Evolutionary conservation across 2,329 filamentous ascomycete species (phyloP), one percentile per base, ranked within the genome.

Genomic region (Teratosphaeria nubilosa): DNA sequence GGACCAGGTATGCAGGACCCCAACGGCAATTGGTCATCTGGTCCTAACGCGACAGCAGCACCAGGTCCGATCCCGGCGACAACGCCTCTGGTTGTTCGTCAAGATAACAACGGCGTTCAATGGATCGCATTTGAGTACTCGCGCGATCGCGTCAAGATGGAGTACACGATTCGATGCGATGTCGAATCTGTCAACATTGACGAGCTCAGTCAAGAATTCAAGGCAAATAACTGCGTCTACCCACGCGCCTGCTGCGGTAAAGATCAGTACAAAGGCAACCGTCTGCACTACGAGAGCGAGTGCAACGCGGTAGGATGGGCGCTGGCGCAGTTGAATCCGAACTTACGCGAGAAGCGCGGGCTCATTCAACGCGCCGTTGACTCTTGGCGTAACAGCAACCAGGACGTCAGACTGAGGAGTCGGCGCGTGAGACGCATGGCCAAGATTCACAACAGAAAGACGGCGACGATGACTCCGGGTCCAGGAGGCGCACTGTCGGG

Each of bases 291-390:
- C 74, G 94, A 99, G 78, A 96, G 90, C 16, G 94, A 99, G 76
- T 99, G 94, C 81, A 99, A 99, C 76, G 90, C 91, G 0, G 94
- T 99, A n/a, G 94, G 94, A n/a, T 99, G 94, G 94, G 92, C 92
- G 13, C 77, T 99, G 65, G 94, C 94, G 2, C 88, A 97, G 70
- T 78, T 99, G 56, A 99, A 99, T 73, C 86, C 91, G 7, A 88
- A 89, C 59, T 81, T 97, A 60, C 85, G 92, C 63, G 92, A 92
- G 65, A 97, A 97, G 80, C 84, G 94, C 66, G 94, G 94, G 7
- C 80, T 99, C 60, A 99, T 99, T 66, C 94, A 99, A 77, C 84
- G 94, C 64, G 94, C 94, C 1, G 94, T 99, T 51, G 94, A 99
- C 75, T 96, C 91, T 77, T 97, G 94, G 94, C 84, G 94, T 62